Conservation (phyloP, 176 grass and related monocot genomes). For the Pontederia crassipes region DNA sequence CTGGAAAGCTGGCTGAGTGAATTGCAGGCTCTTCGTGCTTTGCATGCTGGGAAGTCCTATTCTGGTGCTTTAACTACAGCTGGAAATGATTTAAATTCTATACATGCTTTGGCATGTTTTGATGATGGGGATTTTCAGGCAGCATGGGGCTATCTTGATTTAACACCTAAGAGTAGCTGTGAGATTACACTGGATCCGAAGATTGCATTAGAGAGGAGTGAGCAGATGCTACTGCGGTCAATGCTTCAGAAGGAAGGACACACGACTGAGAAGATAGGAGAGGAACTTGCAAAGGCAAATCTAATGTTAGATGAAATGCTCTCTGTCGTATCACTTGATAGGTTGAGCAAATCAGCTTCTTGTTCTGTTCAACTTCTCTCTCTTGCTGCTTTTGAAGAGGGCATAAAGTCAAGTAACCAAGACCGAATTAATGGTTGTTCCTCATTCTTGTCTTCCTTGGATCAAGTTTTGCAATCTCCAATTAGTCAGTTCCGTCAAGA, state of each 20-base stretch:
- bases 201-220: slow-evolving; percentile 88
- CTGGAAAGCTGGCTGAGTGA: slow-evolving; percentile 88
- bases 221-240: slow-evolving; percentile 79
- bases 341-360: slow-evolving; percentile 53
- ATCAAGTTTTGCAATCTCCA: slow-evolving; percentile 43
- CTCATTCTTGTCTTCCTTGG: slow-evolving; percentile 46
- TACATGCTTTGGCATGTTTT: slow-evolving; percentile 81
- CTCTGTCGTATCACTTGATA: slow-evolving; percentile 70
- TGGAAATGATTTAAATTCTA: slow-evolving; percentile 87
- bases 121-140: slow-evolving; percentile 76
- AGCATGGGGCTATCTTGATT: slow-evolving; percentile 87
- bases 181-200: slow-evolving; percentile 87
- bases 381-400: slow-evolving; percentile 80
- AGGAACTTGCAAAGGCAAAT: slow-evolving; percentile 71
- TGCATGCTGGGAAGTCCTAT: slow-evolving; percentile 92
- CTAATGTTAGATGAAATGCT: slow-evolving; percentile 83
- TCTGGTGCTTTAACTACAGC: slow-evolving; percentile 83
- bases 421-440: slow-evolving; percentile 34
- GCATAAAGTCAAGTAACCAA: slow-evolving; percentile 28
- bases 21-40: slow-evolving; percentile 77
- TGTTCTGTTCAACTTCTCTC: slow-evolving; percentile 73
- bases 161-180: slow-evolving; percentile 77
- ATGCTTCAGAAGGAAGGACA: slow-evolving; percentile 65
- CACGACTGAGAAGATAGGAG: slow-evolving; percentile 20
- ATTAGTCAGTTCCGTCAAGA: slow-evolving; percentile 58